phyloP scores from a whole-genome alignment of 768 basidiomycete genomes.

The Kwoniella dendrophila region DNA sequence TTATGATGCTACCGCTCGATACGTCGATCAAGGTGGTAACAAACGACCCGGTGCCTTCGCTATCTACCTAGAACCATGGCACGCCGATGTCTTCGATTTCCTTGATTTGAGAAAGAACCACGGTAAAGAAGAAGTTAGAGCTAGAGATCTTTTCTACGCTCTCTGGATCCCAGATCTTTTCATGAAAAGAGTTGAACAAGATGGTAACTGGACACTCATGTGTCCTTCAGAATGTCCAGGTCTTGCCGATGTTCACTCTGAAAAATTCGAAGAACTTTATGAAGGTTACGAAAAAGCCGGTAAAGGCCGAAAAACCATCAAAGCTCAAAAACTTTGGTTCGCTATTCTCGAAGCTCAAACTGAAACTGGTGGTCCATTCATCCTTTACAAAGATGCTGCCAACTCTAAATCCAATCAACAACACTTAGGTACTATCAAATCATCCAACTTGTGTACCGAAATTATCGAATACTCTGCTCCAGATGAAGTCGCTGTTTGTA shows the following conservation, averaged over 20 bases:
- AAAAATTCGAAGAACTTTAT: conserved; percentile 71
- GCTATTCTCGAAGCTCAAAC: conserved; percentile 95
- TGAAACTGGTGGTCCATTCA: conserved; percentile 98
- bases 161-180: conserved; percentile 98
- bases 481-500: conserved; percentile 97
- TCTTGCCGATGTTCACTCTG: conserved; percentile 82
- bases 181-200: conserved; percentile 94
- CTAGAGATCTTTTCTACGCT: conserved; percentile 95
- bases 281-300: conserved; percentile 88
- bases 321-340: conserved; percentile 98
- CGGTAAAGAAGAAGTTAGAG: conserved; percentile 95
- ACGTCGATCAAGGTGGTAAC: conserved; percentile 98
- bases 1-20: conserved; percentile 95
- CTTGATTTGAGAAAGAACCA: conserved; percentile 98
- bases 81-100: conserved; percentile 95
- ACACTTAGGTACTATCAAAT: conserved; percentile 98
- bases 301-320: conserved; percentile 68
- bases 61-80: conserved; percentile 98
- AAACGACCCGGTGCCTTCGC: conserved; percentile 98
- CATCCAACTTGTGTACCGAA: conserved; percentile 97
- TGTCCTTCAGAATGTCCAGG: conserved; percentile 95
- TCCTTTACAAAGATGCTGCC: conserved; percentile 96
- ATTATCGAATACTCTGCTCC: conserved; percentile 98
- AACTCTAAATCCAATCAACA: conserved; percentile 98
- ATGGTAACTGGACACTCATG: conserved; percentile 92